Conservation (phyloP, 2,329 filamentous ascomycete genomes). For the Sporothrix euskadiensis region DNA sequence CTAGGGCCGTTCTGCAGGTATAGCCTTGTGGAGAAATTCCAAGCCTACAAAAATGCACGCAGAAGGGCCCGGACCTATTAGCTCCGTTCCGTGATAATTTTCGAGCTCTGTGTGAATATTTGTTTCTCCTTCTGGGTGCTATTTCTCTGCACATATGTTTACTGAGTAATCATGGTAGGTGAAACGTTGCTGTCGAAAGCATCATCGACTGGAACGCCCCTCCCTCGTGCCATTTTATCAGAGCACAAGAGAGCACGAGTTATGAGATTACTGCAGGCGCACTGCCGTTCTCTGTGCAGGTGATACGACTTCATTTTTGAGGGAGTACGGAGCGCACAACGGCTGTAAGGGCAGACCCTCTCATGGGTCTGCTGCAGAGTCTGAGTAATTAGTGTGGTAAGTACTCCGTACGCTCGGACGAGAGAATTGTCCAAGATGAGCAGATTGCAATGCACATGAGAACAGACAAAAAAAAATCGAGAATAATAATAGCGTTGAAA, state of each 20-base stretch:
- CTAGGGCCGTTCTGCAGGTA: no score
- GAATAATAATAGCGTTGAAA: background rate
- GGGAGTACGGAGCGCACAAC: background rate
- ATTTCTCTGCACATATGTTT: background rate
- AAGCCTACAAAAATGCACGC: background rate
- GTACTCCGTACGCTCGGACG: background rate
- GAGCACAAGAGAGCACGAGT: background rate
- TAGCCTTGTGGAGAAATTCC: background rate
- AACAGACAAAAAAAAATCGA: background rate
- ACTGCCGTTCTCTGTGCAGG: slow-evolving; percentile 9
- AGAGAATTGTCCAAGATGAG: background rate
- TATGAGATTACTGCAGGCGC: background rate
- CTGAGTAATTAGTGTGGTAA: background rate
- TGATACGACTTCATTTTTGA: background rate
- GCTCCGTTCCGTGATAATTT: background rate
- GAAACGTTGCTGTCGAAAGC: background rate
- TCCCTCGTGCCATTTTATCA: background rate
- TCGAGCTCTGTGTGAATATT: background rate
- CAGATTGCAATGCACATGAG: background rate
- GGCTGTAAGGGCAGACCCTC: background rate
- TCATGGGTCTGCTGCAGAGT: background rate
- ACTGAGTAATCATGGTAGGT: background rate
- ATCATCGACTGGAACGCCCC: background rate
- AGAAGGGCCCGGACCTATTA: background rate
- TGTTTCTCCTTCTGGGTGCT: background rate